Base-by-base conservation (phyloP, 441 rosid species). In the Syzygium malaccense region DNA sequence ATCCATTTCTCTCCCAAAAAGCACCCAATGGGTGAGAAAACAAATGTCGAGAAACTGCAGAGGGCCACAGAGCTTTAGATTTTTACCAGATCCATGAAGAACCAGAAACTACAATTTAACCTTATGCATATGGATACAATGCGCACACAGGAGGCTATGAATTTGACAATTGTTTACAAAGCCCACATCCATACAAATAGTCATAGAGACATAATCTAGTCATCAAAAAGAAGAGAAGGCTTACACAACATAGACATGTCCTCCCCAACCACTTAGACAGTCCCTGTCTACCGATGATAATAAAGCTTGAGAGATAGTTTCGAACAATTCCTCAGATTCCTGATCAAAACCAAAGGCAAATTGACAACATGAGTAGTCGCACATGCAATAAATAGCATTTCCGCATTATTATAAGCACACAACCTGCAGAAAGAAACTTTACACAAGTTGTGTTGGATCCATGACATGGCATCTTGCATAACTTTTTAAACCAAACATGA, bases 221-320 rank as follows among this genome's bases (percentile, higher is more conserved):
- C 83, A 71, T 37, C 13, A 7, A 55, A 86, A 79, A 30, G 53
- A 83, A 15, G 53, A 37, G 55, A 86, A 55, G 78, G 87, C 98
- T 95, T 96, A 98, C 99, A 98, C 98, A 92, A 98, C 92, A 89
- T 97, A 98, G 89, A 97, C 97, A 85, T 96, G 98, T 66, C 99
- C 99, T 91, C 99, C 99, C 99, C 99, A 97, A 56, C 99, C 99
- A 93, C 99, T 96, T 88, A 98, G 91, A 90, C 99, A 98, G 93
- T 98, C 99, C 87, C 98, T 95, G 92, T 97, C 99, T 12, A 98
- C 98, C 0, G 99, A 98, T 53, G 99, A 92, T 28, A 96, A 93
- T 56, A 98, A 92, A 55, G 99, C 99, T 91, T 98, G 99, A 33
- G 99, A 96, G 7, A 97, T 91, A 19, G 95, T 95, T 93, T 97